These are phyloP conservation scores for Fusarium stilboides DNA, from an alignment of 2,329 filamentous ascomycete genomes.

Conservation along the genomic window DNA sequence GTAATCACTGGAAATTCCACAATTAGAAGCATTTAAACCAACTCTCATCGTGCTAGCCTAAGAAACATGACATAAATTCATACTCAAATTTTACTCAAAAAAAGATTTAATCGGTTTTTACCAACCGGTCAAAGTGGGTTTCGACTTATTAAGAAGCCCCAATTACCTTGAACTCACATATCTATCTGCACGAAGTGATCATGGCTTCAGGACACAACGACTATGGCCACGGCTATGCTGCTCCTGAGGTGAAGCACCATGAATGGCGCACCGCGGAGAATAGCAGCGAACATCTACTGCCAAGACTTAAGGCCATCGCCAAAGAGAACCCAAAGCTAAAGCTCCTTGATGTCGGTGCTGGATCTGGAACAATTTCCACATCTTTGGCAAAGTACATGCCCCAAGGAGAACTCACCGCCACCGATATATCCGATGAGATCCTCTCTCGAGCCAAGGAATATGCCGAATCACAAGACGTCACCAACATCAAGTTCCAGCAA, in stretches of 20 bases:
- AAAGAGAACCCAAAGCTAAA: constrained; percentile 52
- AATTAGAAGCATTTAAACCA: too few species aligned
- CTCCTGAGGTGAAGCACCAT: constrained; percentile 51
- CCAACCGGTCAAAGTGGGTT: too few species aligned
- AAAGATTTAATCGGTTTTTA: too few species aligned
- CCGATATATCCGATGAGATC: constrained; percentile 53
- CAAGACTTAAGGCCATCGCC: constrained; percentile 52
- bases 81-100: not conserved
- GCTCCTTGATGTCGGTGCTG: constrained; percentile 65
- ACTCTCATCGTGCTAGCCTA: too few species aligned
- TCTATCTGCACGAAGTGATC: not conserved
- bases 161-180: too few species aligned
- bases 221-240: constrained; percentile 49
- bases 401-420: constrained; percentile 55
- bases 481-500: constrained; percentile 49
- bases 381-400: constrained; percentile 59
- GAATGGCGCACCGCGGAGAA: constrained; percentile 61
- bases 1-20: too few species aligned
- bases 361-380: constrained; percentile 64
- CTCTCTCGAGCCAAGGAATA: constrained; percentile 48
- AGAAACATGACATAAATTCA: not conserved
- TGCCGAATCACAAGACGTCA: constrained; percentile 42
- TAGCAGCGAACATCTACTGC: constrained; percentile 61
- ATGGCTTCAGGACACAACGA: constrained; percentile 47
- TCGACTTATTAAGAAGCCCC: too few species aligned